These are phyloP conservation scores for Aspergillus calidoustus DNA, from an alignment of 2,329 filamentous ascomycete genomes.

Conservation along the genomic window DNA sequence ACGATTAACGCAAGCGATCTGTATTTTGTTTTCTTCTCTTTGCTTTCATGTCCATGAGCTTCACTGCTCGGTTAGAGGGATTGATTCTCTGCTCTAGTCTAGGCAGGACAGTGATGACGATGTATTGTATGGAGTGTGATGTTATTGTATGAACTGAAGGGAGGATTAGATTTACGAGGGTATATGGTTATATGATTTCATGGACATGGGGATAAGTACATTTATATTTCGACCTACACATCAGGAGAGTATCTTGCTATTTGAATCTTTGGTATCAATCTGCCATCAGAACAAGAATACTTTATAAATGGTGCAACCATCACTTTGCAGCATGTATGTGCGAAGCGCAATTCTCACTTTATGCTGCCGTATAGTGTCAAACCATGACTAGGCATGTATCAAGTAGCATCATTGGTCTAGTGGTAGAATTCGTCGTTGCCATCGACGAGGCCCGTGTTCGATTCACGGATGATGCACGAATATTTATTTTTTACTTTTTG, in stretches of 20 bases:
- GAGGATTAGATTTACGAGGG: not conserved
- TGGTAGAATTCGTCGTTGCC: constrained; percentile 53
- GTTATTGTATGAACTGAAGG: not conserved
- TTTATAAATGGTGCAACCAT: no score
- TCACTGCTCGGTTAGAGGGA: not conserved
- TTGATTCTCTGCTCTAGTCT: not conserved
- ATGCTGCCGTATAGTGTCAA: not conserved
- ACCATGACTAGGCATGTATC: not conserved
- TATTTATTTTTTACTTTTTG: constrained; percentile 5
- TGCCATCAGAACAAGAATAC: no score
- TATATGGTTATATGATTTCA: not conserved
- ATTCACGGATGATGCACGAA: constrained; percentile 49
- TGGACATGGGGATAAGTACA: not conserved
- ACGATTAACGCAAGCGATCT: constrained; percentile 58
- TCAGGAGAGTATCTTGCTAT: no score
- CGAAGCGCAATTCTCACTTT: no score
- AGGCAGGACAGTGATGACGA: not conserved
- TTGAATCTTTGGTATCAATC: no score
- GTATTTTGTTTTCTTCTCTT: not conserved
- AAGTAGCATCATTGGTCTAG: constrained; percentile 50
- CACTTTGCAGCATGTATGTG: no score
- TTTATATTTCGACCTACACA: no score
- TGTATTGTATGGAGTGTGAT: not conserved
- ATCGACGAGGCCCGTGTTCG: constrained; percentile 54
- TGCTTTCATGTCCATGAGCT: not conserved